A percentile compares a stretch with the other conserved stretches of the same genome.
Evolutionary conservation across 371 early-diverging fungal species (phyloP).

Genomic region (Choanephora cucurbitarum): DNA sequence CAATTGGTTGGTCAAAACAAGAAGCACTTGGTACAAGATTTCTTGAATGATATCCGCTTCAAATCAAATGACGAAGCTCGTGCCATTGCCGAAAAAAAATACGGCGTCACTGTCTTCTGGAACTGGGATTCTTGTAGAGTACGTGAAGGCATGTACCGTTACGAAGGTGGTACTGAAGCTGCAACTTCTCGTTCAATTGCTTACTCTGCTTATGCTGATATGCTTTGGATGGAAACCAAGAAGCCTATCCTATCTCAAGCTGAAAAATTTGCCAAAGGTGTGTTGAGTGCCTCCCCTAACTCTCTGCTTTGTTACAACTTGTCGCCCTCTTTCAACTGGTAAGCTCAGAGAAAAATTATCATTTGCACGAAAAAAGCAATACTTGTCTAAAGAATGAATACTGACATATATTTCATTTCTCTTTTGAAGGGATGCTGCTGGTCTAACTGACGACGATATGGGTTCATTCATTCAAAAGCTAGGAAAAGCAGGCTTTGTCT

Average conservation of each 20-base stretch:
- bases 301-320: slow-evolving; percentile 92
- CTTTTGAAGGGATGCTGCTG: slow-evolving; percentile 73
- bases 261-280: slow-evolving; percentile 88
- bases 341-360: slow-evolving; percentile 37
- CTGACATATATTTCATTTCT: too few relatives aligned
- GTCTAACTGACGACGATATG: slow-evolving; percentile 91
- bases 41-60: slow-evolving; percentile 55
- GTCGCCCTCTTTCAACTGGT: slow-evolving; percentile 99
- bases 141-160: slow-evolving; percentile 96
- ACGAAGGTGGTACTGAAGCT: slow-evolving; percentile 92
- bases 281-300: slow-evolving; percentile 61
- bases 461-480: slow-evolving; percentile 77
- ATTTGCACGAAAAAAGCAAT: too few relatives aligned
- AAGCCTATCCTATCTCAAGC: slow-evolving; percentile 93
- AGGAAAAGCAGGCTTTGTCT: slow-evolving; percentile 92
- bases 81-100: slow-evolving; percentile 65
- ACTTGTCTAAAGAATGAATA: too few relatives aligned
- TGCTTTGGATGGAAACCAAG: slow-evolving; percentile 98
- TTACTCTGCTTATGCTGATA: slow-evolving; percentile 92
- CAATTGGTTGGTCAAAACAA: slow-evolving; percentile 64
- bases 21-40: slow-evolving; percentile 50
- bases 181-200: slow-evolving; percentile 89
- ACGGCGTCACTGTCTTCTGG: slow-evolving; percentile 88
- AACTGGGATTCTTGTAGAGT: slow-evolving; percentile 92
- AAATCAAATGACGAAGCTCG: slow-evolving; percentile 87